Percentiles rank a stretch among this genome's conserved stretches.
Evolutionary conservation across 2,329 filamentous ascomycete genomes (phyloP).

Genomic region (Pestalotiopsis sp.): DNA sequence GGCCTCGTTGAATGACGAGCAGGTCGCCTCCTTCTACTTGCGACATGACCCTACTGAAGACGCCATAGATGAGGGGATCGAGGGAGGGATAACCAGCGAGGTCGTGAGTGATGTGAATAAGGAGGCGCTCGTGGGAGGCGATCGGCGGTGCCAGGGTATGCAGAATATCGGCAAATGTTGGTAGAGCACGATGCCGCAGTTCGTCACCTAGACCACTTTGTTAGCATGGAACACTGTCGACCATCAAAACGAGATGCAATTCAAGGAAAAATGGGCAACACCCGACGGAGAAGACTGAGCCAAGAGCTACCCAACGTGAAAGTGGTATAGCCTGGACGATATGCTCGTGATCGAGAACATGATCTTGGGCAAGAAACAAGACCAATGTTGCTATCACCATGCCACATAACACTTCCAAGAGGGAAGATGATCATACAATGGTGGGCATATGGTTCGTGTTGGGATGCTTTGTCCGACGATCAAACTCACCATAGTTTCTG

Average conservation of each 20-base stretch:
- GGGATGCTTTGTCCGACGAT: not conserved
- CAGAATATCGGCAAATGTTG: constrained; percentile 92
- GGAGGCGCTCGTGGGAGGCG: constrained; percentile 91
- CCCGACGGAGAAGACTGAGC: too few species aligned
- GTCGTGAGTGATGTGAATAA: constrained; percentile 97
- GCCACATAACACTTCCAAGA: not conserved
- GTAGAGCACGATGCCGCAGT: constrained; percentile 81
- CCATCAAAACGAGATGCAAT: not conserved
- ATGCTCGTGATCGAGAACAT: too few species aligned
- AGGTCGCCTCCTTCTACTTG: constrained; percentile 97
- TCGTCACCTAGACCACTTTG: constrained; percentile 69
- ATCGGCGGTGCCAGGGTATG: constrained; percentile 96
- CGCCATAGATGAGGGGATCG: constrained; percentile 87
- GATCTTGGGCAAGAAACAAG: too few species aligned
- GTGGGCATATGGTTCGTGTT: not conserved
- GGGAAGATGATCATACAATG: not conserved
- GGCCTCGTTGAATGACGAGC: constrained; percentile 89
- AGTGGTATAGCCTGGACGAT: too few species aligned
- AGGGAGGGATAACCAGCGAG: constrained; percentile 92
- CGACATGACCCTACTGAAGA: constrained; percentile 96
- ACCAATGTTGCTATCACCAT: not conserved
- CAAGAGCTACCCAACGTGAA: too few species aligned
- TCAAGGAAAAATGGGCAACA: too few species aligned
- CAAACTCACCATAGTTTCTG: constrained; percentile 68
- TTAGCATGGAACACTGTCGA: not conserved